Evolutionary conservation across 148 eudicot species (phyloP), one percentile per base, ranked within the genome.

Genomic region (Bassia scoparia): DNA sequence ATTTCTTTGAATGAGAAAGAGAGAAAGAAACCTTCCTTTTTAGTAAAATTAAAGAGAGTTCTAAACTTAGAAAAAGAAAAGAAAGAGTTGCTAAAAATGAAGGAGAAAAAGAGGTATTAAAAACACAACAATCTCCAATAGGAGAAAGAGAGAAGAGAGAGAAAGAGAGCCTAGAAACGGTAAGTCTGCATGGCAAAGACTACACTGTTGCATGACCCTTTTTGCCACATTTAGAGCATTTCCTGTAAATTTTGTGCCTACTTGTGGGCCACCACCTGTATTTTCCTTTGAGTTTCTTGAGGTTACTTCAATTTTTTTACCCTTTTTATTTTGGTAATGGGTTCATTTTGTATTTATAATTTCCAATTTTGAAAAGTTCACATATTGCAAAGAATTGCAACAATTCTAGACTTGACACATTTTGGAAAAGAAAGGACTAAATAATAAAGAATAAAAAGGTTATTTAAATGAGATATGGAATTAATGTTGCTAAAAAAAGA

Each of bases 171-270:
- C 88, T 81, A 50, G 88, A 86, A 88, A 88, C 84, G 92, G 92
- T 84, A 88, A 88, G 83, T 85, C 83, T 86, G 91, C 91, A 88
- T 86, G 89, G 89, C 84, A 70, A 76, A 73, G 54, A 78, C 75
- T 68, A 78, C 68, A 70, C 78, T 80, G 34, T 83, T 77, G 87
- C 86, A 84, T 73, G 89, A 86, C 84, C 79, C 86, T 75, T 80
- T 84, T 84, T 79, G 79, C 85, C 84, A 80, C 81, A 67, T 82
- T 82, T 82, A 73, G 83, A 80, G 30, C 71, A 31, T 74, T 75
- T 79, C 44, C 82, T 68, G 75, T 71, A 66, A 24, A 64, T 71
- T 72, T 77, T 71, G 52, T 71, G 71, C 59, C 71, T 71, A 29
- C 58, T 71, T 77, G 49, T 68, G 78, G 68, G 67, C 29, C 61